phyloP scores from a whole-genome alignment of 139 green algal genomes.

The Pedinophyceae sp. region DNA sequence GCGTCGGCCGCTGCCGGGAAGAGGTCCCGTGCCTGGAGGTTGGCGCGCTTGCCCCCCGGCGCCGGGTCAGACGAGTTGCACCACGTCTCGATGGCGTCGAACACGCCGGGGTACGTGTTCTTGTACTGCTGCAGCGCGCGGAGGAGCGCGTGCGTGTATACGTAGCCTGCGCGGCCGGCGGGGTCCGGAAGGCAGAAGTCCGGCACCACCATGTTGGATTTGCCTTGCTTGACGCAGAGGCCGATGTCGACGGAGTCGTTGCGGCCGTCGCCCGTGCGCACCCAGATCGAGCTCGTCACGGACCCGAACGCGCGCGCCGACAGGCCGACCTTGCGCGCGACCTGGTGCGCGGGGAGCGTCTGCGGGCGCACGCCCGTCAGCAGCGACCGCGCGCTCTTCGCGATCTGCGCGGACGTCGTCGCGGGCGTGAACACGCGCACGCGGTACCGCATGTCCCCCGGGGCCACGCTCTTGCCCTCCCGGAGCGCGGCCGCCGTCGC shows the following conservation, averaged over 20 bases:
- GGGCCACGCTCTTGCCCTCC: constrained; percentile 12
- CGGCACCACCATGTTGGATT: background rate
- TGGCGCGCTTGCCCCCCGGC: background rate
- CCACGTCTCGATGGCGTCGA: constrained; percentile 8
- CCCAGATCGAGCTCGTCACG: constrained; percentile 38
- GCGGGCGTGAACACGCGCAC: constrained; percentile 18
- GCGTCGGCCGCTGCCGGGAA: constrained; percentile 20
- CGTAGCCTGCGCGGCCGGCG: constrained; percentile 39
- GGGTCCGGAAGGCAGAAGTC: constrained; percentile 2
- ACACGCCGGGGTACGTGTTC: constrained; percentile 28
- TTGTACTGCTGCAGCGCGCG: constrained; percentile 45
- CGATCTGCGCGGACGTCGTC: constrained; percentile 8
- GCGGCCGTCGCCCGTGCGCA: constrained; percentile 19
- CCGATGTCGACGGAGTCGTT: constrained; percentile 56
- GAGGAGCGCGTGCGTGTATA: constrained; percentile 41
- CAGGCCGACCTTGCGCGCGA: background rate
- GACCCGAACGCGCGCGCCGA: background rate
- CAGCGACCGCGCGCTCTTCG: constrained; percentile 9
- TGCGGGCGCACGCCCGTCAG: background rate
- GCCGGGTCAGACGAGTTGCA: background rate
- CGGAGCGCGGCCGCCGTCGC: background rate
- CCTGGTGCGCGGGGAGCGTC: background rate
- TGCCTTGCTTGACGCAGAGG: constrained; percentile 45
- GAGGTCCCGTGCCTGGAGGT: constrained; percentile 9
- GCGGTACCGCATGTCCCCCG: background rate